Evolutionary conservation across 2,329 filamentous ascomycete genomes (phyloP).

Genomic region (Lecanicillium sp.): DNA sequence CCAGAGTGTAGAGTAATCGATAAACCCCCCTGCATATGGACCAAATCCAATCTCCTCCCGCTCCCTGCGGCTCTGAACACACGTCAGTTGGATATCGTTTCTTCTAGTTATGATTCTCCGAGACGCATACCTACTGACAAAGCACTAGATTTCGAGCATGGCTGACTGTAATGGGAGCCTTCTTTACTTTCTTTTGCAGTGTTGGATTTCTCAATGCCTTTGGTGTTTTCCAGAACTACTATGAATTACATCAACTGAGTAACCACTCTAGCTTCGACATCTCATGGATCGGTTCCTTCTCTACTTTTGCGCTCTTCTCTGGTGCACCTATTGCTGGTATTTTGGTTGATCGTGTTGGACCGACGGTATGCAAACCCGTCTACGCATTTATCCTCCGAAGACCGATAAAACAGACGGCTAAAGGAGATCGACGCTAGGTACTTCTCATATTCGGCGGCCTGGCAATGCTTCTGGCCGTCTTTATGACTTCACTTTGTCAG

Average conservation of each 20-base stretch:
- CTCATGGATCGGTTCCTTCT: conserved; percentile 25
- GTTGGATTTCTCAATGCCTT: conserved; percentile 23
- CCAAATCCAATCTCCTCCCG: neutral
- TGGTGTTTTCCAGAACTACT: conserved; percentile 23
- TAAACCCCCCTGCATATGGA: neutral
- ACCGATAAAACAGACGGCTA: neutral
- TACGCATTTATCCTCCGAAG: neutral
- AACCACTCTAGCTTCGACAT: conserved; percentile 20
- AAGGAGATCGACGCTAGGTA: neutral
- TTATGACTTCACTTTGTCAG: conserved; percentile 1
- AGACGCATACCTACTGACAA: neutral
- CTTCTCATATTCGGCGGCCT: neutral
- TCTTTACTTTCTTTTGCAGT: conserved; percentile 11
- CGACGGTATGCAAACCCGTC: conserved; percentile 15
- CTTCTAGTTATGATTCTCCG: neutral
- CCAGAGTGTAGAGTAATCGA: neutral
- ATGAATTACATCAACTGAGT: conserved; percentile 16
- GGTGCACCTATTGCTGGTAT: conserved; percentile 26
- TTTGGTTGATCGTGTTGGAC: conserved; percentile 26
- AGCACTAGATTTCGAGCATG: neutral
- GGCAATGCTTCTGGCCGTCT: conserved; percentile 1
- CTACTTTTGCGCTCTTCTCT: conserved; percentile 27
- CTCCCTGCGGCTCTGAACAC: neutral
- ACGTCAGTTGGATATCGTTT: neutral
- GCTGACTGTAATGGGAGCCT: conserved; percentile 2